phyloP scores from a whole-genome alignment of 2,329 filamentous ascomycete genomes.

The Arachnopeziza araneosa region DNA sequence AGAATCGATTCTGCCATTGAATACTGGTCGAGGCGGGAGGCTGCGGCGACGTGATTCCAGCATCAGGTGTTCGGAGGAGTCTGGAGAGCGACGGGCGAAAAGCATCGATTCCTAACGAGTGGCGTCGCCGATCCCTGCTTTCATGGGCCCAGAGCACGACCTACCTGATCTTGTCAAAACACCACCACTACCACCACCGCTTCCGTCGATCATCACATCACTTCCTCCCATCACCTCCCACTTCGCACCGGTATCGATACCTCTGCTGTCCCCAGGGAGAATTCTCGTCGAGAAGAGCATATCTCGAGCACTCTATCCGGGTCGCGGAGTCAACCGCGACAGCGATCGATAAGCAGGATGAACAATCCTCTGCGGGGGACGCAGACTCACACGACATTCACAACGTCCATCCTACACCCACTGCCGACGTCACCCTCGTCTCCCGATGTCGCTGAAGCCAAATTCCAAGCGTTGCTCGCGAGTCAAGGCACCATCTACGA shows the following conservation, averaged over 20 bases:
- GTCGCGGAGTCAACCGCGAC: not conserved
- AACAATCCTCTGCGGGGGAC: conserved; percentile 19
- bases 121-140: not conserved
- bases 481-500: not conserved
- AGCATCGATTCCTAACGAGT: not conserved
- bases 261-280: too few relatives aligned
- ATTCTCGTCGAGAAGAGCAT: not conserved
- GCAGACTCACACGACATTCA: conserved; percentile 14
- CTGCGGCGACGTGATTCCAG: too few relatives aligned
- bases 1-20: too few relatives aligned
- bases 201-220: not conserved
- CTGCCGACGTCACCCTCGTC: conserved; percentile 5
- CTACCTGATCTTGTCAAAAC: not conserved
- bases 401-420: not conserved
- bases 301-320: not conserved
- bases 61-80: not conserved
- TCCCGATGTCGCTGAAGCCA: conserved; percentile 3
- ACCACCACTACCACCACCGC: not conserved
- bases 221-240: not conserved
- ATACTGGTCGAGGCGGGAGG: too few relatives aligned
- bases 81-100: not conserved
- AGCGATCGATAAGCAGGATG: conserved; percentile 7
- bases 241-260: not conserved
- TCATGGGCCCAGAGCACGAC: not conserved
- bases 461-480: conserved; percentile 4